phyloP scores from a whole-genome alignment of 1,139 yeast genomes.

The Blastobotrys illinoisensis region DNA sequence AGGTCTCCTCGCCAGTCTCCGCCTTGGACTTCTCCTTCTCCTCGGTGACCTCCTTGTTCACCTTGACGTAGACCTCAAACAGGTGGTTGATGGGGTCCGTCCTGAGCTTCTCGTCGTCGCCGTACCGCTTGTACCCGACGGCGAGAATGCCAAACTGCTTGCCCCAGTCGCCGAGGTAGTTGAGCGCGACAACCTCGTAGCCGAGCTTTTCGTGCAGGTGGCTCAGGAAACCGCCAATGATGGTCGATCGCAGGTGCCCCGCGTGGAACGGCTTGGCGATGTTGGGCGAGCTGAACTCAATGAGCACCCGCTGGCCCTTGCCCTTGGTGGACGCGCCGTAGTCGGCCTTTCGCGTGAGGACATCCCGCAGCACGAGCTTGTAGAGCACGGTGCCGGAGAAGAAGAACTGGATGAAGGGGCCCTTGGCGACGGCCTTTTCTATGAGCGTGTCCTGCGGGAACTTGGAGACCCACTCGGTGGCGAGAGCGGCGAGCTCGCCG shows the following conservation, averaged over 20 bases:
- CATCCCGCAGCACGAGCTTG: slow-evolving; percentile 65
- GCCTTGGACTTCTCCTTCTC: slow-evolving; percentile 62
- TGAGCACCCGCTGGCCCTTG: slow-evolving; percentile 60
- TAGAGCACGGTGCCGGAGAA: slow-evolving; percentile 63
- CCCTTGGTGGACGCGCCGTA: slow-evolving; percentile 81
- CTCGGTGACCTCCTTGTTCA: slow-evolving; percentile 70
- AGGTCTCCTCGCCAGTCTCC: slow-evolving; percentile 11
- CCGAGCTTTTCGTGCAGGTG: slow-evolving; percentile 88
- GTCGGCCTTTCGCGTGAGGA: slow-evolving; percentile 50
- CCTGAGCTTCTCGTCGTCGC: slow-evolving; percentile 65
- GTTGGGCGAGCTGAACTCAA: slow-evolving; percentile 96
- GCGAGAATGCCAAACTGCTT: slow-evolving; percentile 96
- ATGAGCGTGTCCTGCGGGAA: slow-evolving; percentile 54
- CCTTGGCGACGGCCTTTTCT: slow-evolving; percentile 70
- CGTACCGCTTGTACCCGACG: slow-evolving; percentile 83
- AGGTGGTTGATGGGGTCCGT: slow-evolving; percentile 89
- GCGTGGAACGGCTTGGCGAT: slow-evolving; percentile 99
- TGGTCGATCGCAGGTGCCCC: slow-evolving; percentile 96
- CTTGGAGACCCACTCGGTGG: slow-evolving; percentile 68
- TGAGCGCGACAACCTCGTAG: slow-evolving; percentile 83
- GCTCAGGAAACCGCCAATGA: slow-evolving; percentile 94
- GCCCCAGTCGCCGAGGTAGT: slow-evolving; percentile 99
- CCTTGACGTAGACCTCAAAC: slow-evolving; percentile 86
- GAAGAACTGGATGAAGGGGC: slow-evolving; percentile 88
- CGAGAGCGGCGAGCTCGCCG: slow-evolving; percentile 53